Percentiles rank a stretch among this genome's conserved stretches.
Conservation (phyloP, 2,329 filamentous ascomycete genomes). For the Diaporthe sp. region DNA sequence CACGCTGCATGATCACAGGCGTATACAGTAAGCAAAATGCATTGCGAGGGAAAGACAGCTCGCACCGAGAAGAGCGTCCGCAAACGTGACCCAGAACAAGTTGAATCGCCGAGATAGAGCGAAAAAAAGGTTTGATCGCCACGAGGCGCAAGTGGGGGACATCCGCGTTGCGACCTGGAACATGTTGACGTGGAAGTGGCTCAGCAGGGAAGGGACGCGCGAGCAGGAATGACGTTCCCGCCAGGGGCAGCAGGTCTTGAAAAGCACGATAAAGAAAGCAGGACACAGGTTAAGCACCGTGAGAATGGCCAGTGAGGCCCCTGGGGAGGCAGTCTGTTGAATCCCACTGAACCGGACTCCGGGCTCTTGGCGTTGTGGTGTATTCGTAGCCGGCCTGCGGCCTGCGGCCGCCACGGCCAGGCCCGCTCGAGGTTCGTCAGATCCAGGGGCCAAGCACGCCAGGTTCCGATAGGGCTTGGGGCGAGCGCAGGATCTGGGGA, state of each 20-base stretch:
- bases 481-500: conserved; percentile 23
- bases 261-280: not conserved
- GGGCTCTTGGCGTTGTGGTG: conserved; percentile 24
- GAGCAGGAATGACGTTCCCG: conserved; percentile 11
- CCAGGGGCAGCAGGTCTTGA: not conserved
- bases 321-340: not conserved
- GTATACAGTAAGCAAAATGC: conserved; percentile 12
- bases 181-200: conserved; percentile 8
- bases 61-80: not conserved
- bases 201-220: conserved; percentile 2
- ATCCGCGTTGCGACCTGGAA: conserved; percentile 10
- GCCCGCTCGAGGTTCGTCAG: conserved; percentile 20
- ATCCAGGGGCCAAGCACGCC: conserved; percentile 17
- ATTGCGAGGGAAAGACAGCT: not conserved
- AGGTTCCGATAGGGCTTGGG: conserved; percentile 25
- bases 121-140: not conserved
- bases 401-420: not conserved
- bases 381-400: conserved; percentile 1
- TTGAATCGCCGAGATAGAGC: conserved; percentile 3
- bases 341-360: conserved; percentile 12
- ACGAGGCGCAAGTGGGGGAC: conserved; percentile 23
- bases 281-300: not conserved
- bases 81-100: no score
- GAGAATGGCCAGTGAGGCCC: not conserved
- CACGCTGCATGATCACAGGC: not conserved